phyloP scores from a whole-genome alignment of 192 early-diverging fungal species.

The Allomyces macrogynus region DNA sequence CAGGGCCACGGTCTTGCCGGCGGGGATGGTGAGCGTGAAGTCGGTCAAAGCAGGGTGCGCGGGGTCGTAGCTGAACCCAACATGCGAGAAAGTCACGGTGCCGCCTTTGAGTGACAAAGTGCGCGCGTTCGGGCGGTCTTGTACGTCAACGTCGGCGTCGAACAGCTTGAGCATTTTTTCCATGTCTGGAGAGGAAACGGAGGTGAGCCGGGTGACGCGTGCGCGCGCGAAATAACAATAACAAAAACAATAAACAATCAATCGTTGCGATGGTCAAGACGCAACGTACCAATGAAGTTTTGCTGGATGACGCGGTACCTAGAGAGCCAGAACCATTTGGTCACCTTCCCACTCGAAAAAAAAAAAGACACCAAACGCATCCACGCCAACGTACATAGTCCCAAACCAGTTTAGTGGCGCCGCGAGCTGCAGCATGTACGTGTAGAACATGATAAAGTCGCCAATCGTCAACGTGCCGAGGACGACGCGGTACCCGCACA shows the following conservation, averaged over 20 bases:
- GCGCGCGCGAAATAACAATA: too few species aligned
- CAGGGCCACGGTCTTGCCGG: slow-evolving; percentile 53
- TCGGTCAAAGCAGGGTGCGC: slow-evolving; percentile 47
- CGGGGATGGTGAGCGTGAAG: slow-evolving; percentile 44
- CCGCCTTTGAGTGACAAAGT: slow-evolving; percentile 33
- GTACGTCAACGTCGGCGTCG: slow-evolving; percentile 39
- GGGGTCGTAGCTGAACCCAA: slow-evolving; percentile 49
- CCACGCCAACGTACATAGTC: slow-evolving; percentile 26
- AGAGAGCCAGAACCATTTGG: too few species aligned
- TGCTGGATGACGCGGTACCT: slow-evolving; percentile 76
- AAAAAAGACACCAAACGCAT: too few species aligned
- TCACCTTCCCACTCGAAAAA: too few species aligned
- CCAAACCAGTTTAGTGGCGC: slow-evolving; percentile 79
- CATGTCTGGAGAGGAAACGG: slow-evolving; percentile 45
- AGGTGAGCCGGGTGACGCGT: too few species aligned
- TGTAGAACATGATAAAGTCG: slow-evolving; percentile 71
- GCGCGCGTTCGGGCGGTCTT: slow-evolving; percentile 41
- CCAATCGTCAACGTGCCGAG: slow-evolving; percentile 47
- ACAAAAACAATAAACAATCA: too few species aligned
- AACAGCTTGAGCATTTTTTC: slow-evolving; percentile 85
- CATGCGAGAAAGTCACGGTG: slow-evolving; percentile 42
- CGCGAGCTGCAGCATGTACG: slow-evolving; percentile 81
- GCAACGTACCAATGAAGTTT: slow-evolving; percentile 35
- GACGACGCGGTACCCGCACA: slow-evolving; percentile 67
- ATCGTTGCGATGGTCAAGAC: slow-evolving; percentile 5